Conservation (phyloP, 169 alveolate species). For the Cardiosporidium cionae region DNA sequence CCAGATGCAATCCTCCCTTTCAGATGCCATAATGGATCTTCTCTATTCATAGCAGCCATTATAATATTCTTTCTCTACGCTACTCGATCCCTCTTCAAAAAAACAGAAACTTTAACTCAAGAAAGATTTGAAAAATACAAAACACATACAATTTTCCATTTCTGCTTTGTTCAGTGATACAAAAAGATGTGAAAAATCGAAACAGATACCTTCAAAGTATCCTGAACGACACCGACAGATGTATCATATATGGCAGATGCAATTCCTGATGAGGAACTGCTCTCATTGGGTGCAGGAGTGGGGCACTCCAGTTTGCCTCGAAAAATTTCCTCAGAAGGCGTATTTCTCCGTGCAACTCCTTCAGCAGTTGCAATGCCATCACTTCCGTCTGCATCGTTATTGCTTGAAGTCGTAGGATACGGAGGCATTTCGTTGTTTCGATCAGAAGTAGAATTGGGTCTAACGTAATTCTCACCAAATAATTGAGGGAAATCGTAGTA, state of each 20-base stretch:
- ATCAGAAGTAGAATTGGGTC: background rate
- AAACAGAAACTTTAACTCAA: background rate
- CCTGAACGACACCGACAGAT: conserved; percentile 18
- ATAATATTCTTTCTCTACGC: too few relatives aligned
- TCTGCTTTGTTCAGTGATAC: background rate
- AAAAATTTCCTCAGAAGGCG: background rate
- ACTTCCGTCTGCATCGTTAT: background rate
- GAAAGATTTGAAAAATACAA: background rate
- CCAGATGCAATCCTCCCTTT: too few relatives aligned
- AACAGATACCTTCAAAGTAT: conserved; percentile 14
- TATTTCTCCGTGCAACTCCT: background rate
- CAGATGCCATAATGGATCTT: too few relatives aligned
- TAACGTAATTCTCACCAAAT: background rate
- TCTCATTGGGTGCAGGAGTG: conserved; percentile 14
- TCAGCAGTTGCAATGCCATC: background rate
- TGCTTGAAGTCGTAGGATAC: background rate
- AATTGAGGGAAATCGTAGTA: too few relatives aligned
- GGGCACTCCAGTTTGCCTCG: background rate
- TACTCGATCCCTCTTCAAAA: background rate
- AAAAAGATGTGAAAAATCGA: background rate
- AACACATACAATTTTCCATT: background rate
- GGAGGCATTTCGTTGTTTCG: background rate
- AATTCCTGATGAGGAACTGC: conserved; percentile 1
- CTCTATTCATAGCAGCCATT: too few relatives aligned
- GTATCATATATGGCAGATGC: conserved; percentile 23